These are phyloP conservation scores for Trichoderma koningii DNA, from an alignment of 2,329 filamentous ascomycete genomes.

Conservation along the genomic window DNA sequence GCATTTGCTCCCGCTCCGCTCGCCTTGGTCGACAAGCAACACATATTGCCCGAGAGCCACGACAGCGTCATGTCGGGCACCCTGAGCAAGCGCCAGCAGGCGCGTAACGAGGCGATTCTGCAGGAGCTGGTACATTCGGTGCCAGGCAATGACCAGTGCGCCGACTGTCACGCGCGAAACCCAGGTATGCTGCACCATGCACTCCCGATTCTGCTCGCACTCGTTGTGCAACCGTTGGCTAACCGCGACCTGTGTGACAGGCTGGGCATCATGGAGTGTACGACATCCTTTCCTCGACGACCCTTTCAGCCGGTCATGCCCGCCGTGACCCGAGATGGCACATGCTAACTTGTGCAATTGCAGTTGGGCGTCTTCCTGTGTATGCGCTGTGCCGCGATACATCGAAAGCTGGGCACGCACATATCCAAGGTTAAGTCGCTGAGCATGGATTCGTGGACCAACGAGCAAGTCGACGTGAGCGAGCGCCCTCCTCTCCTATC, in stretches of 20 bases:
- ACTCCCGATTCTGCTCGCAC: conserved; percentile 23
- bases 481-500: background rate
- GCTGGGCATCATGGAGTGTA: conserved; percentile 97
- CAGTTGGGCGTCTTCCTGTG: conserved; percentile 94
- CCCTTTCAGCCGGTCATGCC: background rate
- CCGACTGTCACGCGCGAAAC: conserved; percentile 88
- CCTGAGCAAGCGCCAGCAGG: conserved; percentile 94
- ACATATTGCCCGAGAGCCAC: conserved; percentile 5
- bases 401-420: conserved; percentile 95
- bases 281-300: conserved; percentile 41
- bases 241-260: conserved; percentile 49
- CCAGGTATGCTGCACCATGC: conserved; percentile 65
- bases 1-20: conserved; percentile 8
- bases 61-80: conserved; percentile 63
- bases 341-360: conserved; percentile 25
- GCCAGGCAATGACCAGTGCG: conserved; percentile 89
- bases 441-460: conserved; percentile 97
- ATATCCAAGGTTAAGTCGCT: conserved; percentile 98
- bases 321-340: background rate
- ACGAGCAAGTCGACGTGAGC: conserved; percentile 91
- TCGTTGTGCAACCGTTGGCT: conserved; percentile 32
- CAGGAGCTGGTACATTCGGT: conserved; percentile 84
- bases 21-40: conserved; percentile 6
- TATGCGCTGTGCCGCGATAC: conserved; percentile 93
- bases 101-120: conserved; percentile 89